Base-by-base conservation (phyloP, 2,329 filamentous ascomycete species). In the Dryadomyces quercivorus region DNA sequence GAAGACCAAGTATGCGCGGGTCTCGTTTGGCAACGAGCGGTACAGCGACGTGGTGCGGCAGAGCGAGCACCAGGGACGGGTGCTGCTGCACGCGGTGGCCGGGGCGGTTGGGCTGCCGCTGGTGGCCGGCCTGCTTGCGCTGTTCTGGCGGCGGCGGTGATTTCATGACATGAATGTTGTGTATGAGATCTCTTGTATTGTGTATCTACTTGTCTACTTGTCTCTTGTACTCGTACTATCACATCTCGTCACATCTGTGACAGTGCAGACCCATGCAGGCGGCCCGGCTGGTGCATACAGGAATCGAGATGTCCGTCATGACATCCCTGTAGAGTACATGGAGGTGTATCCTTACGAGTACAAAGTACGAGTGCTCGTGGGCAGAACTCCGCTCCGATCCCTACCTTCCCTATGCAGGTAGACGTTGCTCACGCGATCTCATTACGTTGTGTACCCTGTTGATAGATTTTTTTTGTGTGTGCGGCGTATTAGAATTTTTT, bases 1-100 rank as follows among this genome's bases (percentile, higher is more conserved):
- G 84, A 82, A 85, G 64, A 98, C 93, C 2, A 89, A 95, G 70
- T 98, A 98, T 66, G 83, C 86, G 1, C 79, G 92, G 20, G 85
- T 98, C 9, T 95, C 90, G 61, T 98, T 98, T 66, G 88, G 88
- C 56, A 96, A 95, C 63, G 86, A 95, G 70, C 75, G 87, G 20
- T 98, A 98, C 68, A 88, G 86, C 0, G 85, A 94, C 57, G 86
- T 97, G 3, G 77, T 89, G 38, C 73, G 71, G 43, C 80, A 78
- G 60, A 88, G 85, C 55, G 78, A 85, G 54, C 70, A 78, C 54
- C 90, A 95, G 67, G 82, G 85, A 2, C 72, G 71, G 58, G 67
- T 86, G 5, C 69, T 90, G 36, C 68, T 78, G 48, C 65, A 69
- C 12, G 67, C 68, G 5, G 68, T 79, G 45, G 59, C 72, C 10